A percentile compares a stretch with the other conserved stretches of the same genome.
phyloP scores from a whole-genome alignment of 2,329 filamentous ascomycete species.

The Knufia fluminis region DNA sequence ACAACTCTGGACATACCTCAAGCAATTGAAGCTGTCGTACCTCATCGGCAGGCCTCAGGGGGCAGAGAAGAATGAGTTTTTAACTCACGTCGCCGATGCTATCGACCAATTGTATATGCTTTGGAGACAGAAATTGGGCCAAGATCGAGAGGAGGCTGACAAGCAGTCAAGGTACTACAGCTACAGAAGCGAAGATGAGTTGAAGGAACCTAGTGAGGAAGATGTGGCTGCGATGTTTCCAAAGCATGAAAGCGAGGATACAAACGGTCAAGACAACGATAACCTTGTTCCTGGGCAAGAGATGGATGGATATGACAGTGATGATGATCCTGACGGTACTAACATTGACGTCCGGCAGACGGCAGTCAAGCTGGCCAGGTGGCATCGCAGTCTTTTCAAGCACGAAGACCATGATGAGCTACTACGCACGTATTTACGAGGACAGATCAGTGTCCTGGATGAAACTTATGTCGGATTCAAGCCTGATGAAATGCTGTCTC shows the following conservation, averaged over 20 bases:
- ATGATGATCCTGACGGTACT: constrained; percentile 24
- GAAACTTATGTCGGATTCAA: constrained; percentile 27
- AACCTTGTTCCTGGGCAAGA: not conserved
- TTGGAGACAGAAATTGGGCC: constrained; percentile 68
- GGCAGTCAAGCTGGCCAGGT: constrained; percentile 52
- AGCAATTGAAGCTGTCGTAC: not conserved
- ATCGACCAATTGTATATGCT: constrained; percentile 67
- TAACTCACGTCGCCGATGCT: constrained; percentile 10
- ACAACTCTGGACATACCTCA: not conserved
- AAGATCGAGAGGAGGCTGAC: constrained; percentile 66
- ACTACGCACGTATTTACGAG: constrained; percentile 27
- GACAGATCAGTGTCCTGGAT: not conserved
- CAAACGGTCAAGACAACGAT: not conserved
- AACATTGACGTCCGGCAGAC: constrained; percentile 41
- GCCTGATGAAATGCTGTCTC: constrained; percentile 15
- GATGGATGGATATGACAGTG: constrained; percentile 24
- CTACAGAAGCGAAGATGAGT: constrained; percentile 69
- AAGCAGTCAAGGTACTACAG: constrained; percentile 69
- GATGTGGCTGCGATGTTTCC: constrained; percentile 79
- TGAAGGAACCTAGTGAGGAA: constrained; percentile 63
- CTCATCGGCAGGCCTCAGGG: not conserved
- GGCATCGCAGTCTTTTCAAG: constrained; percentile 45
- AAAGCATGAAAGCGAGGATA: constrained; percentile 48
- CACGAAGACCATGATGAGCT: constrained; percentile 24
- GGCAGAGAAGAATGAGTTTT: not conserved